Evolutionary conservation across 169 alveolate genomes (phyloP).

Genomic region (Perkinsus chesapeaki): DNA sequence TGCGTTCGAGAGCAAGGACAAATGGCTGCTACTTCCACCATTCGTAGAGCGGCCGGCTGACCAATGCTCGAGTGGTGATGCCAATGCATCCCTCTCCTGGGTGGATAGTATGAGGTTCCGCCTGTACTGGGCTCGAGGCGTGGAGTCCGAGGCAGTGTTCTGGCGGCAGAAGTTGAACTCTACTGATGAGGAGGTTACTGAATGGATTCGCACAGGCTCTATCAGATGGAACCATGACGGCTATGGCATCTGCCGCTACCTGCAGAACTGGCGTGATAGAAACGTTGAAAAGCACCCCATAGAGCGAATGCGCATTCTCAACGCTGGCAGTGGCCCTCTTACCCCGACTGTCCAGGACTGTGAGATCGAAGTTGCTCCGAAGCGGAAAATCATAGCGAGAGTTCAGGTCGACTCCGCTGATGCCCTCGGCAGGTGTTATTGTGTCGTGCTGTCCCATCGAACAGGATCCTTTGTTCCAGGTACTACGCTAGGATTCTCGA

Average conservation of each 20-base stretch:
- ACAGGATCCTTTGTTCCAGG: not conserved
- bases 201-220: not conserved
- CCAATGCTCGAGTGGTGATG: not conserved
- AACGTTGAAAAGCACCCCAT: no score
- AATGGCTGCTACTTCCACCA: not conserved
- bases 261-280: not conserved
- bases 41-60: not conserved
- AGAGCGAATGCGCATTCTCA: not conserved
- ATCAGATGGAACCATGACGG: not conserved
- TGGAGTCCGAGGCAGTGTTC: not conserved
- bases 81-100: not conserved
- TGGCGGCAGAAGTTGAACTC: not conserved
- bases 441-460: not conserved
- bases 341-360: not conserved
- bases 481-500: not conserved
- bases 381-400: not conserved
- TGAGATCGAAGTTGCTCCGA: not conserved
- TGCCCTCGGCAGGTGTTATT: no score
- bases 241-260: not conserved
- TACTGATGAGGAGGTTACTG: not conserved
- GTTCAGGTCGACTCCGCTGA: not conserved
- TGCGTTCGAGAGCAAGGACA: not conserved
- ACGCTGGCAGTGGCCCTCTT: slow-evolving; percentile 7
- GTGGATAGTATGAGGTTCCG: not conserved
- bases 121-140: not conserved